These are phyloP conservation scores for Populus hybrid DNA, from an alignment of 441 rosid genomes.

Conservation along the genomic window DNA sequence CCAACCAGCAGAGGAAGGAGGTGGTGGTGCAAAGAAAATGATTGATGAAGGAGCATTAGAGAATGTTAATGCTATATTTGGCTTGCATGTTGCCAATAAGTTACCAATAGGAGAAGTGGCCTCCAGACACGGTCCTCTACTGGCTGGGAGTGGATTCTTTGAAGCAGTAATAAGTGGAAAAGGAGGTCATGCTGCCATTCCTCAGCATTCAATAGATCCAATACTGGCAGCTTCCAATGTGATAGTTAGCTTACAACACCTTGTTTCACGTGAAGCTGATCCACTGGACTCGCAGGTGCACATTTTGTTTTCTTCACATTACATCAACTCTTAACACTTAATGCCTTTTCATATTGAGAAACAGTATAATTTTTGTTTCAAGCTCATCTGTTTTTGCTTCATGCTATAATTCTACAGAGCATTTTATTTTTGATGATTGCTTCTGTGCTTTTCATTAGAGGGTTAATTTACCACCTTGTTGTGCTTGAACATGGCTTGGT, in stretches of 20 bases:
- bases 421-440: background rate
- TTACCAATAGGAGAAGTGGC: slow-evolving; percentile 56
- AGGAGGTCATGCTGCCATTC: slow-evolving; percentile 95
- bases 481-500: background rate
- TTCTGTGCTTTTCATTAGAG: background rate
- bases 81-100: slow-evolving; percentile 59
- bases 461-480: background rate
- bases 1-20: slow-evolving; percentile 99
- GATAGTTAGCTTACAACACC: slow-evolving; percentile 85
- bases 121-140: slow-evolving; percentile 68
- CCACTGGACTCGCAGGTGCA: slow-evolving; percentile 89
- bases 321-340: background rate
- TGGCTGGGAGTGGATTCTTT: slow-evolving; percentile 93
- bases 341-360: background rate
- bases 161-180: slow-evolving; percentile 82
- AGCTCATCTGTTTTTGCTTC: background rate
- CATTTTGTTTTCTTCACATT: slow-evolving; percentile 5
- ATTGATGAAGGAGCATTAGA: slow-evolving; percentile 62
- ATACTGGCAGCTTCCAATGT: slow-evolving; percentile 89
- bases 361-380: background rate
- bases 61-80: slow-evolving; percentile 80
- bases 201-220: slow-evolving; percentile 90
- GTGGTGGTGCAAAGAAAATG: slow-evolving; percentile 77
- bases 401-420: background rate
- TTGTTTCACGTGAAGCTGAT: slow-evolving; percentile 92